phyloP scores from a whole-genome alignment of 139 green algal species.

The Micromonas pusilla region DNA sequence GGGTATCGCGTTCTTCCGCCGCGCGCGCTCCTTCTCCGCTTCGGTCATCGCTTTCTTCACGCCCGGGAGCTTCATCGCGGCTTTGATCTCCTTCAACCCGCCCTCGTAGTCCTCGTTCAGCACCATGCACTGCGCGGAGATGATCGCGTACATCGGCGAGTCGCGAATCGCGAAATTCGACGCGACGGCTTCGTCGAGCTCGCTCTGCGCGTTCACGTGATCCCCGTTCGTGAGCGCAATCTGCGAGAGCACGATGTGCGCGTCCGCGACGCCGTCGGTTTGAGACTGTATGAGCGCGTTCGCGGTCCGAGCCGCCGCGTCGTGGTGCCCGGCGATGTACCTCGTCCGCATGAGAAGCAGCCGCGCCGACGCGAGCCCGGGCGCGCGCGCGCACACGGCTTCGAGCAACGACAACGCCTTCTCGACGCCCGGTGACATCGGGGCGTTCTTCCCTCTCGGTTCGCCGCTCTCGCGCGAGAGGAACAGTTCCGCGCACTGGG shows the following conservation, averaged over 20 bases:
- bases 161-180: constrained; percentile 47
- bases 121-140: constrained; percentile 50
- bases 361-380: constrained; percentile 42
- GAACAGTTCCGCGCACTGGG: constrained; percentile 47
- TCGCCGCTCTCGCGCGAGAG: constrained; percentile 41
- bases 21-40: constrained; percentile 36
- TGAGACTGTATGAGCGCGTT: constrained; percentile 46
- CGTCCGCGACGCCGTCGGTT: constrained; percentile 34
- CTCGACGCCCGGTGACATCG: constrained; percentile 44
- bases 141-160: constrained; percentile 52
- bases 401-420: constrained; percentile 47
- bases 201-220: constrained; percentile 35
- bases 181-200: constrained; percentile 48
- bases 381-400: constrained; percentile 35
- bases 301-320: constrained; percentile 49
- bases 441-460: constrained; percentile 45
- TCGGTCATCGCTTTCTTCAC: constrained; percentile 38
- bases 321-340: constrained; percentile 52
- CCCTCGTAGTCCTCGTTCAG: constrained; percentile 48
- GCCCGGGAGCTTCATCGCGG: constrained; percentile 50
- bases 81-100: constrained; percentile 52
- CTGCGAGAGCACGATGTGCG: constrained; percentile 54
- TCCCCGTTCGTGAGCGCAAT: constrained; percentile 47
- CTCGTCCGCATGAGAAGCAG: constrained; percentile 49
- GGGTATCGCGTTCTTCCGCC: constrained; percentile 19